Evolutionary conservation across 1,139 yeast species (phyloP), one percentile per base, ranked within the genome.

Genomic region (Geotrichum restrictum): DNA sequence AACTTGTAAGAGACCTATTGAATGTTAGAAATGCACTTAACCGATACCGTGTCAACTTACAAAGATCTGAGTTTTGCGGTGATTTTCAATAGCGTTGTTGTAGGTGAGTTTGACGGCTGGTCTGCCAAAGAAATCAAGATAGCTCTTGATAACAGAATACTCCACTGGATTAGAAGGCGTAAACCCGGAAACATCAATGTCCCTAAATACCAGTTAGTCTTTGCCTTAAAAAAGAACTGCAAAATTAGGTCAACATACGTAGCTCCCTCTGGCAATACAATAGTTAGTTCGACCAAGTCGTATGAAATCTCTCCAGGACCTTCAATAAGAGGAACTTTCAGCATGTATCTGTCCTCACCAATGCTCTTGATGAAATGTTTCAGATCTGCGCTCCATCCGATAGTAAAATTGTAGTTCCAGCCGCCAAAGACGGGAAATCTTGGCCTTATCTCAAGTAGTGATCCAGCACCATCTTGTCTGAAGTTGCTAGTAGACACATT

Each of bases 351-450:
- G 57, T 82, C 84, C n/a, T 68, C 66, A 14, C 65, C 68, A 19
- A 68, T 60, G 13, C 73, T 60, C 57, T 68, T 66, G 60, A 71
- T 80, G 61, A 77, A 82, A 47, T 79, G 72, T 27, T 73, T 65
- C 45, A 89, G 71, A 38, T 75, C 73, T 59, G 81, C 79, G 53
- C 83, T 80, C 96, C 96, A 94, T 6, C 98, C 98, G 63, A 93
- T 72, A 18, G 98, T 93, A 74, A 88, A 93, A 71, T 93, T 89
- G 71, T 89, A 93, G 62, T 83, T 80, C 99, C 99, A 93, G 41
- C 91, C 95, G 47, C 98, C 99, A 71, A 88, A 87, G 7, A 93
- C 65, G 11, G 99, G 99, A 74, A 77, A 93, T 67, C 99, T 79
- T 53, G 98, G 98, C 64, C 78, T 81, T 59, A 93, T 69, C 41